These are phyloP conservation scores for Globisporangium uncinulatum DNA, from an alignment of 352 stramenopile species.

Conservation along the genomic window DNA sequence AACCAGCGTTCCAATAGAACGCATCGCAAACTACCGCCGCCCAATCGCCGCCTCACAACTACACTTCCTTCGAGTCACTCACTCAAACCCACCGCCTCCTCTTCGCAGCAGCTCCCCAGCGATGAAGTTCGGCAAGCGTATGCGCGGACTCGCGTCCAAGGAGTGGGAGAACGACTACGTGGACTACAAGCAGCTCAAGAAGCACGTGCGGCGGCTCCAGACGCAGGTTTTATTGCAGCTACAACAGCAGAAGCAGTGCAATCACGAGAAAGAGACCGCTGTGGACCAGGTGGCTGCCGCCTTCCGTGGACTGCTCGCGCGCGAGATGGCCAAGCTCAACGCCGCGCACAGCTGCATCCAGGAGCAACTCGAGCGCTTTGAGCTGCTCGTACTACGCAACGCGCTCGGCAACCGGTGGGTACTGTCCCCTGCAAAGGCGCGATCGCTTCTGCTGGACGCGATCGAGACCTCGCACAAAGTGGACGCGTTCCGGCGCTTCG, in stretches of 20 bases:
- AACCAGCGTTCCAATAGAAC: no score
- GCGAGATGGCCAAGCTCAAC: constrained; percentile 63
- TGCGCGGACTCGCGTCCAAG: constrained; percentile 52
- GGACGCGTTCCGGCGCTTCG: constrained; percentile 70
- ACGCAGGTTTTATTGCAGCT: no score
- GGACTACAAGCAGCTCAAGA: constrained; percentile 81
- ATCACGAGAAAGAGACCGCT: background rate
- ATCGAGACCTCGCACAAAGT: constrained; percentile 58
- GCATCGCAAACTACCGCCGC: no score
- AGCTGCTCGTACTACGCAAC: constrained; percentile 33
- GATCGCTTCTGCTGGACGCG: constrained; percentile 42
- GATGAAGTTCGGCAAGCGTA: constrained; percentile 86
- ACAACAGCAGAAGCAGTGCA: background rate
- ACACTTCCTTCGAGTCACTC: no score
- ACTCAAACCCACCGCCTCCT: background rate
- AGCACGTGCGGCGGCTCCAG: constrained; percentile 40
- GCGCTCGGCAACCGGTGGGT: constrained; percentile 55
- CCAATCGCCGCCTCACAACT: no score
- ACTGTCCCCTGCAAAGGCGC: constrained; percentile 40
- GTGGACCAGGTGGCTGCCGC: background rate
- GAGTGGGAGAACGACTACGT: constrained; percentile 67
- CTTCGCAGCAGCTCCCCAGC: constrained; percentile 4
- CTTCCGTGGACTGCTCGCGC: constrained; percentile 29
- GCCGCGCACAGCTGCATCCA: constrained; percentile 46
- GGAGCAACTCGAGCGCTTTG: constrained; percentile 30